A percentile compares a stretch with the other conserved stretches of the same genome.
Evolutionary conservation across 306 rosid genomes (phyloP).

Genomic region (Trifolium fragiferum): DNA sequence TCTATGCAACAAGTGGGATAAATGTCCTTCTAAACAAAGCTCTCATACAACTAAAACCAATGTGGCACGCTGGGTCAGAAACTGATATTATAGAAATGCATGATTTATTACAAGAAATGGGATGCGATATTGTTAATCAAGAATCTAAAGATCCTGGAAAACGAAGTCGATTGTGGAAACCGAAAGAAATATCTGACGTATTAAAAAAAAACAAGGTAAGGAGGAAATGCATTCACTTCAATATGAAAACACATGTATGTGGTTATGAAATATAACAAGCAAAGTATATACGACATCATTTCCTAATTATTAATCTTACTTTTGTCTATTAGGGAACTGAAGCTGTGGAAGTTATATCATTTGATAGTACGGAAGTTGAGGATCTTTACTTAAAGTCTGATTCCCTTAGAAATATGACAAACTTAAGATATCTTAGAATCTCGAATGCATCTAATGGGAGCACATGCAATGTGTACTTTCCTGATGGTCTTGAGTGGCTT

Average conservation of each 20-base stretch:
- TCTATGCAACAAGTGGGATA: slow-evolving; percentile 4
- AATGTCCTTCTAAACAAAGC: slow-evolving; percentile 11
- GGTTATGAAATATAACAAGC: neutral
- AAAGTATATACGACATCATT: neutral
- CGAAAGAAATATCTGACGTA: slow-evolving; percentile 37
- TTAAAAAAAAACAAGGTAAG: slow-evolving; percentile 28
- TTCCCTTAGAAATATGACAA: neutral
- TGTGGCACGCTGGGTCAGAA: neutral
- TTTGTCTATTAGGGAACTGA: slow-evolving; percentile 26
- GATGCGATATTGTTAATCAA: slow-evolving; percentile 25
- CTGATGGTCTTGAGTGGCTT: neutral
- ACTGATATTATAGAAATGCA: slow-evolving; percentile 13
- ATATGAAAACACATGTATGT: slow-evolving; percentile 30
- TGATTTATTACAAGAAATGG: slow-evolving; percentile 31
- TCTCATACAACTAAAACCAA: slow-evolving; percentile 26
- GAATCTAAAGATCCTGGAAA: slow-evolving; percentile 37
- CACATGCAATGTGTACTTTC: neutral
- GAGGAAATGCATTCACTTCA: neutral
- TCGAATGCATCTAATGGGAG: neutral
- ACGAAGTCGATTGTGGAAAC: slow-evolving; percentile 43
- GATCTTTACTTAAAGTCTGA: neutral
- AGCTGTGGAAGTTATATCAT: neutral
- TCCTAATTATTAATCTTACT: neutral
- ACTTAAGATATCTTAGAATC: slow-evolving; percentile 18
- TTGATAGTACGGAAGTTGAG: neutral